Conservation (phyloP, 78 protist species). For the Andalucia godoyi region DNA sequence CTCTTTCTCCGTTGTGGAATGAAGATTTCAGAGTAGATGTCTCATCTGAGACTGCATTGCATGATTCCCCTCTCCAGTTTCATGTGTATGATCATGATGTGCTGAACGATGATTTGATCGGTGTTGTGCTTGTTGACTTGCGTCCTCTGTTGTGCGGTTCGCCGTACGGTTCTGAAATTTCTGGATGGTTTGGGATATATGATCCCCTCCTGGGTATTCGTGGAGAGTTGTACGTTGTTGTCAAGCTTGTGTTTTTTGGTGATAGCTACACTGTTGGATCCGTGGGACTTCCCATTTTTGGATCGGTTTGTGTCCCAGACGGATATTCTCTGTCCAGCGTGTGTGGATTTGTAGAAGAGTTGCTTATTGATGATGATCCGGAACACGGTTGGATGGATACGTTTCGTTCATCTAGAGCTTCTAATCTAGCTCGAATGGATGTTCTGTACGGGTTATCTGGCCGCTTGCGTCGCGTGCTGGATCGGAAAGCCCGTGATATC, state of each 20-base stretch:
- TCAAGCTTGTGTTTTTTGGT: slow-evolving; percentile 45
- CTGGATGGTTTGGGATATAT: slow-evolving; percentile 81
- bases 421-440: slow-evolving; percentile 70
- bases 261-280: slow-evolving; percentile 54
- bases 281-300: slow-evolving; percentile 54
- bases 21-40: slow-evolving; percentile 54
- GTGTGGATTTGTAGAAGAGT: slow-evolving; percentile 47
- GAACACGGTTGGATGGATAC: slow-evolving; percentile 73
- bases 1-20: slow-evolving; percentile 73
- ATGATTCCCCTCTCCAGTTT: slow-evolving; percentile 70
- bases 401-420: slow-evolving; percentile 16
- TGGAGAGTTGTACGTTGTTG: slow-evolving; percentile 63
- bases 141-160: slow-evolving; percentile 1
- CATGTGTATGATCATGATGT: slow-evolving; percentile 77
- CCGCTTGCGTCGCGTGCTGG: slow-evolving; percentile 61
- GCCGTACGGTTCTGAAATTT: neutral
- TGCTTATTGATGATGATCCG: slow-evolving; percentile 79
- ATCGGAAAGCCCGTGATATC: slow-evolving; percentile 44
- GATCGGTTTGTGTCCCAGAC: neutral
- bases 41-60: slow-evolving; percentile 51
- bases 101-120: slow-evolving; percentile 72
- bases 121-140: slow-evolving; percentile 60
- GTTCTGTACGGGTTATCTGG: slow-evolving; percentile 44
- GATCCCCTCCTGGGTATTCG: slow-evolving; percentile 72
- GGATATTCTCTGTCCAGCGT: neutral